phyloP scores from a whole-genome alignment of 139 green algal species.

The Chlorella sp. region DNA sequence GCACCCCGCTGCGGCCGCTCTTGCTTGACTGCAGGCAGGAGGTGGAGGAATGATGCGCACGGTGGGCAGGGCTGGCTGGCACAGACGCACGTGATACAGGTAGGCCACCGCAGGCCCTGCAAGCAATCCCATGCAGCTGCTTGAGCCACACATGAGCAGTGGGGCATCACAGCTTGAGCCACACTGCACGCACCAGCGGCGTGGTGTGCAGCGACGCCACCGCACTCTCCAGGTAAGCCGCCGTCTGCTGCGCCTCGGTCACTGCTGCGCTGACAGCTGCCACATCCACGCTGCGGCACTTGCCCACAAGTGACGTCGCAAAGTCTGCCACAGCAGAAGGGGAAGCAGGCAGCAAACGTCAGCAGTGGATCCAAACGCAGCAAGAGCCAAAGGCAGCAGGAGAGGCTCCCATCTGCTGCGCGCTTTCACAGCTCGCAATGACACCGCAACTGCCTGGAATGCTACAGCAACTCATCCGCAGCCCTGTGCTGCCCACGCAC shows the following conservation, averaged over 20 bases:
- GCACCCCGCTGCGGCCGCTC: background rate
- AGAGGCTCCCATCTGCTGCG: no score
- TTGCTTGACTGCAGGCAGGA: background rate
- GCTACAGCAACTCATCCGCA: background rate
- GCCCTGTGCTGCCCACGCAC: background rate
- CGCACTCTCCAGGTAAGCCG: conserved; percentile 22
- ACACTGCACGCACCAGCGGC: conserved; percentile 6
- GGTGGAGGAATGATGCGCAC: background rate
- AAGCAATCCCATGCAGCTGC: background rate
- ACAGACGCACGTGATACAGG: no score
- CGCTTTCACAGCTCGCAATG: no score
- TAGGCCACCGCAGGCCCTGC: no score
- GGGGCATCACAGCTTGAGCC: background rate
- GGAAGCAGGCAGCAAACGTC: background rate
- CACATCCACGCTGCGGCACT: conserved; percentile 71
- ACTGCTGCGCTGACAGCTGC: conserved; percentile 19
- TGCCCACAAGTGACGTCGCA: conserved; percentile 64
- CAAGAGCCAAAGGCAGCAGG: no score
- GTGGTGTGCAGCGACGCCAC: conserved; percentile 11
- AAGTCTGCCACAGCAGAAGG: background rate
- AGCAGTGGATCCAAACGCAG: no score
- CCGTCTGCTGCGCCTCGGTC: conserved; percentile 25
- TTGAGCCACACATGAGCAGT: background rate
- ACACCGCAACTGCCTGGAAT: background rate
- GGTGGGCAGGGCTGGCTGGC: background rate